phyloP scores from a whole-genome alignment of 495 filamentous ascomycete genomes.

The Xylaria sp. region DNA sequence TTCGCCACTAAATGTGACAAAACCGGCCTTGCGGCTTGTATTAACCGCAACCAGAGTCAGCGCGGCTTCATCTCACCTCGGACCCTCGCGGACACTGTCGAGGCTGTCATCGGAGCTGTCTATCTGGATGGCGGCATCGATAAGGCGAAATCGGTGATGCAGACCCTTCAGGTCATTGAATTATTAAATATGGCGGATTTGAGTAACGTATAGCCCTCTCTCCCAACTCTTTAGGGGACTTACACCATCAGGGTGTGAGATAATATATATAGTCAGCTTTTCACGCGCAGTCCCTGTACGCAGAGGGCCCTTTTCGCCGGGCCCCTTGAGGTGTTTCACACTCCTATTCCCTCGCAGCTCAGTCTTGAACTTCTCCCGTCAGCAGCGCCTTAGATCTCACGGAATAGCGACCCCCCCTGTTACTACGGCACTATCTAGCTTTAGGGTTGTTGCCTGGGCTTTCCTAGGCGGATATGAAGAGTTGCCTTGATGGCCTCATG shows the following conservation, averaged over 20 bases:
- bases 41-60: background rate
- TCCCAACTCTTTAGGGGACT: background rate
- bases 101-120: slow-evolving; percentile 17
- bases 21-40: background rate
- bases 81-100: slow-evolving; percentile 14
- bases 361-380: background rate
- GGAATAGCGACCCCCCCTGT: no score
- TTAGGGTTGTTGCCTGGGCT: background rate
- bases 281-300: background rate
- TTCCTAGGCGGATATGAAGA: background rate
- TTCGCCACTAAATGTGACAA: background rate
- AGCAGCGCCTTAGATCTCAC: no score
- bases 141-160: background rate
- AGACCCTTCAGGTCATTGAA: background rate
- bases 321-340: background rate
- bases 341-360: background rate
- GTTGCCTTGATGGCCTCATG: background rate
- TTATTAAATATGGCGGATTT: background rate
- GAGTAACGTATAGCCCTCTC: background rate
- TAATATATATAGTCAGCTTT: background rate
- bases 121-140: slow-evolving; percentile 17
- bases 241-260: background rate
- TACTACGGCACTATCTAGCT: background rate
- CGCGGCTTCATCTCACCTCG: background rate
- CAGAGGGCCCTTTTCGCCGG: background rate